Conservation (phyloP, 2,329 filamentous ascomycete species). For the Teratosphaeria pseudoeucalypti region DNA sequence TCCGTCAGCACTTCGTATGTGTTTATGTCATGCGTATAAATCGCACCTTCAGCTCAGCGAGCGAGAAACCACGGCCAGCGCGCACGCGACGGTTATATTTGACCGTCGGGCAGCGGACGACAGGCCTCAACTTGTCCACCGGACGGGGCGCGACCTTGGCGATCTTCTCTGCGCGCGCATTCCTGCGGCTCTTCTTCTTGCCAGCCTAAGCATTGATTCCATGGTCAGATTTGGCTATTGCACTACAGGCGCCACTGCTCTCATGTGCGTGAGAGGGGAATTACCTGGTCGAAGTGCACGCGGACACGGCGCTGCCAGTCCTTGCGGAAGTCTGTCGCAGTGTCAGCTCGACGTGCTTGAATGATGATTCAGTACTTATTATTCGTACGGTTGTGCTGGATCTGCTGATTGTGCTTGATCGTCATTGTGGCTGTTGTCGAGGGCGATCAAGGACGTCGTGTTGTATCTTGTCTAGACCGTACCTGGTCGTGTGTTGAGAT, state of each 20-base stretch:
- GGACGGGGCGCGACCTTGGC: constrained; percentile 90
- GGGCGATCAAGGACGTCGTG: constrained; percentile 3
- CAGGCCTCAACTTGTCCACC: constrained; percentile 89
- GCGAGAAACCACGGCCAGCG: constrained; percentile 93
- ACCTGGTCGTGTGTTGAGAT: background rate
- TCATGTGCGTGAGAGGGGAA: constrained; percentile 41
- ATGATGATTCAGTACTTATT: constrained; percentile 2
- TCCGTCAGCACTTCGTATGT: background rate
- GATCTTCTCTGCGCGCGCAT: constrained; percentile 88
- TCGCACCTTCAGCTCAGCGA: constrained; percentile 88
- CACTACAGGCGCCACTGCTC: constrained; percentile 43
- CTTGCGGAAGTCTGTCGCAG: constrained; percentile 84
- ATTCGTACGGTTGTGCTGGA: constrained; percentile 68
- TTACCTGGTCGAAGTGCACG: constrained; percentile 99
- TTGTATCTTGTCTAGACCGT: constrained; percentile 4
- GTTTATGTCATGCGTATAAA: background rate
- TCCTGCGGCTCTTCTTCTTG: constrained; percentile 86
- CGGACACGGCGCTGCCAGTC: constrained; percentile 99
- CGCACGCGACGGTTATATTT: constrained; percentile 98
- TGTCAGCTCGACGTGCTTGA: constrained; percentile 18
- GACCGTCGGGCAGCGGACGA: constrained; percentile 95
- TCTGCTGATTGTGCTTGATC: constrained; percentile 99
- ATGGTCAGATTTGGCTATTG: constrained; percentile 26
- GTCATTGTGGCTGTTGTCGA: constrained; percentile 40
- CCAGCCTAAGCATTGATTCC: constrained; percentile 57